phyloP scores from a whole-genome alignment of 129 eudicot species.

The Flaveria linearis region DNA sequence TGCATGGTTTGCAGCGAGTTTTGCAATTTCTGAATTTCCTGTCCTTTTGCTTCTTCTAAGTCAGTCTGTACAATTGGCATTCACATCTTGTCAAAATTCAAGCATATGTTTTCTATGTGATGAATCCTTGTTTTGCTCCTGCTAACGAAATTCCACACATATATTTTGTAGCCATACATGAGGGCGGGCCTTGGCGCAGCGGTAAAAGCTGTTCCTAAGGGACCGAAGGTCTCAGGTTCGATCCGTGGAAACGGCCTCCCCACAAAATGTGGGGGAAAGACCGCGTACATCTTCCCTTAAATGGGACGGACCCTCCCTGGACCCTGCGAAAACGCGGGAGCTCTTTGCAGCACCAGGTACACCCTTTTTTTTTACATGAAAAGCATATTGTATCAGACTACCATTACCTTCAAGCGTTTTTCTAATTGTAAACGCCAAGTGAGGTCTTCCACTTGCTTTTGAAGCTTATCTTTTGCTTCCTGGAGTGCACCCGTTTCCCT shows the following conservation, averaged over 20 bases:
- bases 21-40: constrained; percentile 73
- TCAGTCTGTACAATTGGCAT: constrained; percentile 57
- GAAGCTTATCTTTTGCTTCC: constrained; percentile 97
- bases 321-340: too few species aligned
- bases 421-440: constrained; percentile 89
- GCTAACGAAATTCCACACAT: not conserved
- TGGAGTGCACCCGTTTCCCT: constrained; percentile 88
- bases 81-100: constrained; percentile 19
- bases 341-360: too few species aligned
- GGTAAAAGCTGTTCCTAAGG: too few species aligned
- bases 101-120: not conserved
- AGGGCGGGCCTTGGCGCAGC: too few species aligned
- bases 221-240: too few species aligned
- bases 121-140: not conserved
- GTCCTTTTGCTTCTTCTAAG: constrained; percentile 87
- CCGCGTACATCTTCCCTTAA: too few species aligned
- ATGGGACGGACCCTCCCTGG: too few species aligned
- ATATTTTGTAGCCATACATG: constrained; percentile 20
- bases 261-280: too few species aligned
- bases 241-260: too few species aligned
- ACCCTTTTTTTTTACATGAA: too few species aligned
- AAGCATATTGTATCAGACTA: constrained; percentile 22
- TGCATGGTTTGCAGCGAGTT: constrained; percentile 72
- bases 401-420: constrained; percentile 82
- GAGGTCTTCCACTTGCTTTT: constrained; percentile 84